phyloP scores from a whole-genome alignment of 2,329 filamentous ascomycete genomes.

The Chaetomiaceae sp. region DNA sequence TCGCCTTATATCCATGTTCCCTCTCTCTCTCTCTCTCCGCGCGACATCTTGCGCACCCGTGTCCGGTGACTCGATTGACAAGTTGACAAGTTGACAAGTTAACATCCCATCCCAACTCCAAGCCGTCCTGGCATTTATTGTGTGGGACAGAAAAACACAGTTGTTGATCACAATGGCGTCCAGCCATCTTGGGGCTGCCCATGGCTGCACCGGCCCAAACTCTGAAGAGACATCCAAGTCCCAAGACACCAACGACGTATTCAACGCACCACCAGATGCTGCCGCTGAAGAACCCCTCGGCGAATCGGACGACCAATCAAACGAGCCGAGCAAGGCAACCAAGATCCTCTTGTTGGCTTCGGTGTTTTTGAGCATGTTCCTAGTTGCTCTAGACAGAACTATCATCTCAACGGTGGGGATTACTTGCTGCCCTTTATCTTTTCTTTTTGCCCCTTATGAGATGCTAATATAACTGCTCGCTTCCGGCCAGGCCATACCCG shows the following conservation, averaged over 20 bases:
- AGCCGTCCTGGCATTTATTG: no score
- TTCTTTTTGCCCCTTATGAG: background rate
- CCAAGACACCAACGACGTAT: background rate
- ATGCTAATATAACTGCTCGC: constrained; percentile 10
- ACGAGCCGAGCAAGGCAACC: background rate
- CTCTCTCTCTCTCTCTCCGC: no score
- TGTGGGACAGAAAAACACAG: background rate
- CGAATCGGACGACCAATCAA: background rate
- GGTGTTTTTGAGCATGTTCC: constrained; percentile 21
- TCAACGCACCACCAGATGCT: background rate
- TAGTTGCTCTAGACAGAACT: constrained; percentile 20
- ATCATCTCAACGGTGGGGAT: constrained; percentile 18
- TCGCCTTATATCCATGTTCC: no score
- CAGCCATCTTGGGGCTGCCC: background rate
- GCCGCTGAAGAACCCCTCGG: background rate
- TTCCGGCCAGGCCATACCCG: constrained; percentile 17
- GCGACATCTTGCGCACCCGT: no score
- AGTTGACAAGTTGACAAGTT: no score
- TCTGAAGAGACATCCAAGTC: background rate
- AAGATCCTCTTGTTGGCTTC: constrained; percentile 3
- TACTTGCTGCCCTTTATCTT: background rate
- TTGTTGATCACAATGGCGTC: background rate
- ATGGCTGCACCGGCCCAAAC: background rate
- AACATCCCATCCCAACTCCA: no score
- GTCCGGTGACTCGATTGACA: no score